Evolutionary conservation across 1,284 basidiomycete species (phyloP).

Genomic region (Papiliotrema terrestris): DNA sequence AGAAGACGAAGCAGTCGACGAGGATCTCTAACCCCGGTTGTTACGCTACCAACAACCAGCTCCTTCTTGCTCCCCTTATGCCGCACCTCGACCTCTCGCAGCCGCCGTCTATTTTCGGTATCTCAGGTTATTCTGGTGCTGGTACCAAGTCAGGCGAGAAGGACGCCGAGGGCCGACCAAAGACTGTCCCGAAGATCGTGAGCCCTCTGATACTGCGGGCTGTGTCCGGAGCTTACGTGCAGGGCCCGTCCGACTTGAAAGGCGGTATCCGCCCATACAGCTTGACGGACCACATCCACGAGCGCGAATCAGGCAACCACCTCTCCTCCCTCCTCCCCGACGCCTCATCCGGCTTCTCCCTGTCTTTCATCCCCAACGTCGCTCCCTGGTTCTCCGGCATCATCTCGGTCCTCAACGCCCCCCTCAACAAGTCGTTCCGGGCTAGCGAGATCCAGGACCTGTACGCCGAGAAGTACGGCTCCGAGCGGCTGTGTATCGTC

Average conservation of each 20-base stretch:
- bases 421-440: constrained; percentile 61
- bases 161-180: constrained; percentile 64
- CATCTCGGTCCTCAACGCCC: constrained; percentile 77
- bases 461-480: constrained; percentile 74
- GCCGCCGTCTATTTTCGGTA: constrained; percentile 85
- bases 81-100: constrained; percentile 61
- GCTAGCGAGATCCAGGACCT: constrained; percentile 71
- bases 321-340: constrained; percentile 60
- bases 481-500: constrained; percentile 69
- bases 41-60: constrained; percentile 89
- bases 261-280: constrained; percentile 81
- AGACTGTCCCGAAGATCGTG: constrained; percentile 77
- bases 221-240: background rate
- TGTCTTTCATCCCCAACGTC: constrained; percentile 85
- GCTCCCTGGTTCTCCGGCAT: constrained; percentile 98
- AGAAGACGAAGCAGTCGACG: constrained; percentile 64
- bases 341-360: constrained; percentile 52
- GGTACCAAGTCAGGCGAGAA: constrained; percentile 71
- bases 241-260: constrained; percentile 63
- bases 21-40: constrained; percentile 96
- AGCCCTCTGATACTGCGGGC: constrained; percentile 11
- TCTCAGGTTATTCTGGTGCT: constrained; percentile 92
- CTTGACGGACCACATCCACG: constrained; percentile 96
- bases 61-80: constrained; percentile 85
- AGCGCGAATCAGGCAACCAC: constrained; percentile 85